A percentile compares a stretch with the other conserved stretches of the same genome.
Evolutionary conservation across 225 moss, liverwort and hornwort species (phyloP).

Genomic region (Marchantia paleacea): DNA sequence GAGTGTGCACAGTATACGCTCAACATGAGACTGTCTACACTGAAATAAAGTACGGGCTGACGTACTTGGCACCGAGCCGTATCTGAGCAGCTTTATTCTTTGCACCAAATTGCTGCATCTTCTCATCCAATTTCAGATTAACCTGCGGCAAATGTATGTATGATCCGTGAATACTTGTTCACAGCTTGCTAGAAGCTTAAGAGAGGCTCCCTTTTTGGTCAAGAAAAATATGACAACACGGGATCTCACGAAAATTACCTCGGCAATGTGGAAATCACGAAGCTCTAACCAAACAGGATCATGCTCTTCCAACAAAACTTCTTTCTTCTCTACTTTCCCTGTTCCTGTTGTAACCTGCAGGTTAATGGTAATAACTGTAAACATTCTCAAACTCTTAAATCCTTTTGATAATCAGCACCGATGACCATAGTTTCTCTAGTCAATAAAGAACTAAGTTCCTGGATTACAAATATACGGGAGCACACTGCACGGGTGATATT

Average conservation of each 20-base stretch:
- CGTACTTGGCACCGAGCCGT: conserved; percentile 71
- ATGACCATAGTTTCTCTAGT: background rate
- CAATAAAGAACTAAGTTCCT: background rate
- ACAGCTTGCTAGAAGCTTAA: background rate
- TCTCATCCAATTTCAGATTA: conserved; percentile 70
- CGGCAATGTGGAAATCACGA: conserved; percentile 91
- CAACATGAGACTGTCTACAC: background rate
- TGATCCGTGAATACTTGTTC: background rate
- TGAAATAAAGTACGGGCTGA: background rate
- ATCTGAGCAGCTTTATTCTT: conserved; percentile 93
- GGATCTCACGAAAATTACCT: conserved; percentile 46
- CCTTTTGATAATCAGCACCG: background rate
- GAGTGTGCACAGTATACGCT: background rate
- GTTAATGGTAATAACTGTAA: background rate
- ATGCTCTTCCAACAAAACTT: conserved; percentile 89
- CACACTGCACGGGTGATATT: no score
- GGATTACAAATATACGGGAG: no score
- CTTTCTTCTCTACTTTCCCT: conserved; percentile 79
- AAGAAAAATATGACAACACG: background rate
- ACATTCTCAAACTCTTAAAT: background rate
- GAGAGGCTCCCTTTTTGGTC: background rate
- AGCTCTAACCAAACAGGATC: conserved; percentile 95
- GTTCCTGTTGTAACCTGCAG: conserved; percentile 69
- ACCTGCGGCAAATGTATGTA: conserved; percentile 44
- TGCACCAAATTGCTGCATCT: conserved; percentile 83